Conservation (phyloP, 306 rosid genomes). For the Sicyos edulis region DNA sequence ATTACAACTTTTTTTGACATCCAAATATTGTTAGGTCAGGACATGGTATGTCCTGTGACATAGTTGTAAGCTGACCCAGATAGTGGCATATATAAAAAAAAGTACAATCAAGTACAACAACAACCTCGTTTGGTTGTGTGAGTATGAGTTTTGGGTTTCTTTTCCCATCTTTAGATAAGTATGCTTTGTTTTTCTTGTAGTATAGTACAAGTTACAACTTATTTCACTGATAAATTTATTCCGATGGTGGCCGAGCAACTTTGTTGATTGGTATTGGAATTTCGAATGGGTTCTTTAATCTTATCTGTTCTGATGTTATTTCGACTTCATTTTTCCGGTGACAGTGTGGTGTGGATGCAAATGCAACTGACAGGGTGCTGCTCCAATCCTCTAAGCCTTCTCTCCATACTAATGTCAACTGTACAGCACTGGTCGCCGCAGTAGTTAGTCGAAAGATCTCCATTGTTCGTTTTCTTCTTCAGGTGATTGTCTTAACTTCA, state of each 20-base stretch:
- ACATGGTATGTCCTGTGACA: too few relatives aligned
- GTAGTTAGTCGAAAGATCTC: slow-evolving; percentile 78
- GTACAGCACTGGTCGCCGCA: slow-evolving; percentile 81
- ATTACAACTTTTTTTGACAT: too few relatives aligned
- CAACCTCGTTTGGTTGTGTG: neutral
- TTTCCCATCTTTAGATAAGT: neutral
- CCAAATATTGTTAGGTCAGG: too few relatives aligned
- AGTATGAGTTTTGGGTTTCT: neutral
- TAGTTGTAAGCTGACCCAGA: too few relatives aligned
- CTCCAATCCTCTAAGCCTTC: slow-evolving; percentile 83
- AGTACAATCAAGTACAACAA: too few relatives aligned
- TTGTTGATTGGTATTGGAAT: neutral
- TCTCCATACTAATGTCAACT: slow-evolving; percentile 73
- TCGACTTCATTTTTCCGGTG: slow-evolving; percentile 11
- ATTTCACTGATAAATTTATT: neutral
- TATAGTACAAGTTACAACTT: neutral
- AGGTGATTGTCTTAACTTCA: slow-evolving; percentile 43
- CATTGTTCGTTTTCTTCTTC: slow-evolving; percentile 58
- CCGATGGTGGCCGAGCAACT: neutral
- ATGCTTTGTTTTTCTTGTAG: neutral
- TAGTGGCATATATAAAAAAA: too few relatives aligned
- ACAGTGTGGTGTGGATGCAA: slow-evolving; percentile 78
- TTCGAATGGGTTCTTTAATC: neutral
- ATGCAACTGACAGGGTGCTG: slow-evolving; percentile 56
- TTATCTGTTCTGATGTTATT: neutral